Conservation (phyloP, 208 protist species). For the Tritrichomonas foetus region DNA sequence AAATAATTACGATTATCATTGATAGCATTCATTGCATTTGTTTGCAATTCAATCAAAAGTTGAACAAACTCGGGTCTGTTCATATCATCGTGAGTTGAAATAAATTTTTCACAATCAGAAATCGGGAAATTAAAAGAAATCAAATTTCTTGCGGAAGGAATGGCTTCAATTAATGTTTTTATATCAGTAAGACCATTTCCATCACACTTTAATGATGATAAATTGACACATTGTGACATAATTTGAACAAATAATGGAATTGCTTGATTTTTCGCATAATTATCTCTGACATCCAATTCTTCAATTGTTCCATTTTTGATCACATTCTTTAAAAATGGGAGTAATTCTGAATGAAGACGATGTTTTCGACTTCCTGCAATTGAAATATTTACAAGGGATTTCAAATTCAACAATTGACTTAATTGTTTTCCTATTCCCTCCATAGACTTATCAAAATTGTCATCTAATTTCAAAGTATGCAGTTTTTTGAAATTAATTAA, state of each 20-base stretch:
- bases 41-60: too few relatives aligned
- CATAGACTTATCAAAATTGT: not conserved
- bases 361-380: not conserved
- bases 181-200: not conserved
- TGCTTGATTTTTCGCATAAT: not conserved
- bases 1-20: too few relatives aligned
- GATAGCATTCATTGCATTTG: too few relatives aligned
- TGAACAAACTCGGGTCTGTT: too few relatives aligned
- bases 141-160: too few relatives aligned
- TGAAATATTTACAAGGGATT: not conserved
- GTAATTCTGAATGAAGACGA: not conserved
- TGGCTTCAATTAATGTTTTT: not conserved
- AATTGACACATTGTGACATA: not conserved
- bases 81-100: too few relatives aligned
- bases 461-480: not conserved
- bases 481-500: not conserved
- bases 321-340: not conserved
- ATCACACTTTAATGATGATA: not conserved
- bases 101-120: too few relatives aligned
- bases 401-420: not conserved
- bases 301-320: not conserved
- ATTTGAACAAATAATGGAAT: not conserved
- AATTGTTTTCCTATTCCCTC: not conserved
- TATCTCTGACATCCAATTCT: not conserved
- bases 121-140: too few relatives aligned